A percentile compares a stretch with the other conserved stretches of the same genome.
These are phyloP conservation scores for Candida pseudofarinosa DNA, from an alignment of 805 yeast species.

Conservation along the genomic window DNA sequence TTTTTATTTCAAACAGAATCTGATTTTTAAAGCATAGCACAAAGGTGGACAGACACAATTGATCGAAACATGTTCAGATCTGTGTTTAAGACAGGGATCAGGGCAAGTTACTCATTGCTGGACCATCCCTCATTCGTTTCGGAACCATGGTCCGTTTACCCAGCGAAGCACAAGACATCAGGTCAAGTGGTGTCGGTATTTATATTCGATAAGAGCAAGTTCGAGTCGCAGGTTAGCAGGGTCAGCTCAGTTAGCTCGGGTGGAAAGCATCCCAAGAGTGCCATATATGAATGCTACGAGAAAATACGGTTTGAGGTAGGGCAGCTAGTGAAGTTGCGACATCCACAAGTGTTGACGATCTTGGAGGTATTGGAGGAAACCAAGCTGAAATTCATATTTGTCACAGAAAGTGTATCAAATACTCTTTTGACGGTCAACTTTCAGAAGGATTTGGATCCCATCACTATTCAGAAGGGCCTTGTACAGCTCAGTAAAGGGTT, in stretches of 20 bases:
- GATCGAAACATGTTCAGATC: conserved; percentile 44
- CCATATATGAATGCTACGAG: conserved; percentile 60
- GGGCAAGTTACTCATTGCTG: conserved; percentile 64
- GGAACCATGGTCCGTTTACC: conserved; percentile 82
- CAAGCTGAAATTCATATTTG: conserved; percentile 72
- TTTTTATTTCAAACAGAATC: background rate
- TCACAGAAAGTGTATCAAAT: conserved; percentile 70
- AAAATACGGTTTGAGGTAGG: conserved; percentile 64
- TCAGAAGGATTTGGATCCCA: conserved; percentile 51
- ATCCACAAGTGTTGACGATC: conserved; percentile 80
- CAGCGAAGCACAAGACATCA: conserved; percentile 68
- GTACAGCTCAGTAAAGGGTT: conserved; percentile 74
- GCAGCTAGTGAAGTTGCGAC: conserved; percentile 76
- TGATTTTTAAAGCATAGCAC: background rate
- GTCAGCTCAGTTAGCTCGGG: conserved; percentile 27
- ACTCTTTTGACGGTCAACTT: conserved; percentile 41
- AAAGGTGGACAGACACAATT: background rate
- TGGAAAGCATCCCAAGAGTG: conserved; percentile 44
- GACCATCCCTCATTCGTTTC: conserved; percentile 65
- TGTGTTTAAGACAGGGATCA: conserved; percentile 56
- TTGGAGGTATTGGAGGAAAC: conserved; percentile 91
- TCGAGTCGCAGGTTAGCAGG: conserved; percentile 50
- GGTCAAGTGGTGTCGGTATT: conserved; percentile 75
- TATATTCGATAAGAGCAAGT: conserved; percentile 75
- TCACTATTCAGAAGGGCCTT: conserved; percentile 77